These are phyloP conservation scores for Mycena albidolilacea DNA, from an alignment of 768 basidiomycete species.

Conservation along the genomic window DNA sequence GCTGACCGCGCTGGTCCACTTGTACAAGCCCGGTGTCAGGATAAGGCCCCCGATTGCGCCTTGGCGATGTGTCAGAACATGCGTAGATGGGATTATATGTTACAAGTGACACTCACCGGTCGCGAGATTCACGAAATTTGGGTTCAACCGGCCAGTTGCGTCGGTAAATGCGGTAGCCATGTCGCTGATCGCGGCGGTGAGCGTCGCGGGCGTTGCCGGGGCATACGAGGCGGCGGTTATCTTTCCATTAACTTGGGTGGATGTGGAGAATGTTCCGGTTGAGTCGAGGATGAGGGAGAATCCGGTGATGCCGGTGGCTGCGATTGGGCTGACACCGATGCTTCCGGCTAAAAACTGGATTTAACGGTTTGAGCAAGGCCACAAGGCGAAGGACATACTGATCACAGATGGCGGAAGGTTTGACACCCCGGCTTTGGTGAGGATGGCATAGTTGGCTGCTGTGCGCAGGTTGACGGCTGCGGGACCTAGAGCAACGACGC, in stretches of 20 bases:
- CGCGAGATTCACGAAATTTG: slow-evolving; percentile 39
- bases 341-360: background rate
- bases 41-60: slow-evolving; percentile 41
- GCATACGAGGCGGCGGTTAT: slow-evolving; percentile 42
- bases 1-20: slow-evolving; percentile 38
- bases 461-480: no score
- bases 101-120: background rate
- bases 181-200: slow-evolving; percentile 42
- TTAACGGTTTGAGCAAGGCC: no score
- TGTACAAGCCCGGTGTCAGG: slow-evolving; percentile 42
- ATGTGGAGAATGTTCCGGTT: slow-evolving; percentile 30
- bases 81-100: background rate
- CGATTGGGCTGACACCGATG: background rate
- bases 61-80: slow-evolving; percentile 5
- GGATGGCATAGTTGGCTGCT: no score
- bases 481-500: no score
- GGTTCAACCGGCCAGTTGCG: slow-evolving; percentile 37
- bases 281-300: background rate
- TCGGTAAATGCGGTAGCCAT: slow-evolving; percentile 44
- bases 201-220: slow-evolving; percentile 41
- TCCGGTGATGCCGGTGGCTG: background rate
- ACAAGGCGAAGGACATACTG: no score
- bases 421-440: no score
- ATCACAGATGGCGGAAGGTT: no score
- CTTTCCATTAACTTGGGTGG: slow-evolving; percentile 42